A percentile compares a stretch with the other conserved stretches of the same genome.
Conservation (phyloP, 2,329 filamentous ascomycete genomes). For the Cladobotryum mycophilum region DNA sequence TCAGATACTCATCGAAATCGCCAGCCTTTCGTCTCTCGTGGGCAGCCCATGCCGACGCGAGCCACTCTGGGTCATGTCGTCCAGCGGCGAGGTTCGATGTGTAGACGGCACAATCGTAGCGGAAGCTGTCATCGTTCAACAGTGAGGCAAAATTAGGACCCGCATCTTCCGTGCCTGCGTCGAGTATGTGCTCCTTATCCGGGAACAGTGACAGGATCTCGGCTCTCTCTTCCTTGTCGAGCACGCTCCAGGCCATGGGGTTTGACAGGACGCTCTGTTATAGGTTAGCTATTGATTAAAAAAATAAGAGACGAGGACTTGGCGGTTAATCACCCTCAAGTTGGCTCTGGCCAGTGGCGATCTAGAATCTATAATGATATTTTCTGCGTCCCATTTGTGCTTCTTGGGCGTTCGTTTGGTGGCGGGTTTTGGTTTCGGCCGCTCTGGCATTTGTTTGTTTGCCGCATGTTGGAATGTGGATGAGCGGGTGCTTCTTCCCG, state of each 20-base stretch:
- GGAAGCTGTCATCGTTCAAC: constrained; percentile 42
- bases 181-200: constrained; percentile 31
- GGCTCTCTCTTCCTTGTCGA: constrained; percentile 26
- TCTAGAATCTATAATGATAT: constrained; percentile 29
- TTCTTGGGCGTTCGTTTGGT: constrained; percentile 15
- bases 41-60: constrained; percentile 45
- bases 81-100: constrained; percentile 41
- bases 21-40: constrained; percentile 43
- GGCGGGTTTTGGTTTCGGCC: constrained; percentile 1
- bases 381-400: constrained; percentile 31
- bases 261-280: constrained; percentile 30
- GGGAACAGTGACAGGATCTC: constrained; percentile 35
- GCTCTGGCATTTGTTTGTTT: not conserved
- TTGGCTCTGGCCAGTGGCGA: constrained; percentile 34
- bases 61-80: constrained; percentile 47
- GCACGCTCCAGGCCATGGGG: constrained; percentile 33
- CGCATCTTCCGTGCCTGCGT: constrained; percentile 28
- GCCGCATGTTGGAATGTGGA: not conserved
- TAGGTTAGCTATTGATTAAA: not conserved
- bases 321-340: constrained; percentile 26
- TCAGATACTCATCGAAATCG: constrained; percentile 43
- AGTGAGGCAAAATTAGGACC: constrained; percentile 37
- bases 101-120: constrained; percentile 40
- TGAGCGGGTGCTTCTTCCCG: not conserved
- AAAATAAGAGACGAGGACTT: not conserved